Evolutionary conservation across 345 rosid species (phyloP).

Genomic region (Microthlaspi erraticum): DNA sequence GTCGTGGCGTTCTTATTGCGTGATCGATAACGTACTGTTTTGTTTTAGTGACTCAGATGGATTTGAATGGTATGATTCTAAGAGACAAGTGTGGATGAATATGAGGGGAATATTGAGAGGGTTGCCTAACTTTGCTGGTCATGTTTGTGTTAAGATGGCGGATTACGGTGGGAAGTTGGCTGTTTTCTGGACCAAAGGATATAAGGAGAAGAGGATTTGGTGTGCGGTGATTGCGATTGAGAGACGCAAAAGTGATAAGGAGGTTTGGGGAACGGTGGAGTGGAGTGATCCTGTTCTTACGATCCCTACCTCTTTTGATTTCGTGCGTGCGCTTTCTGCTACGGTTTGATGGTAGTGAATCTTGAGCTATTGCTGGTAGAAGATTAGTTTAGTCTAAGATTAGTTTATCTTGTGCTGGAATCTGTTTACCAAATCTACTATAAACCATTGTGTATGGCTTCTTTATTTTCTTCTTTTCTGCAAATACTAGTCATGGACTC

Average conservation of each 20-base stretch:
- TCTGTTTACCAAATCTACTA: too few species aligned
- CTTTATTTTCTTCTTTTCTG: too few species aligned
- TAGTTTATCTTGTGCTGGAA: neutral
- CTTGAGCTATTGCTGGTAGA: neutral
- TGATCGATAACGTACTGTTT: neutral
- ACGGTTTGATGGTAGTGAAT: conserved; percentile 41
- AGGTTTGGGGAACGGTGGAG: conserved; percentile 2
- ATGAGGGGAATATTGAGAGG: neutral
- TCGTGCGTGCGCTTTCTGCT: conserved; percentile 11
- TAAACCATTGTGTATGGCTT: too few species aligned
- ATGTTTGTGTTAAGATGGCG: neutral
- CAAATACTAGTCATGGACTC: too few species aligned
- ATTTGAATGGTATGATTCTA: neutral
- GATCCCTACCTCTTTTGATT: neutral
- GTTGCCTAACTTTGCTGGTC: neutral
- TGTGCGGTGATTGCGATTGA: conserved; percentile 5
- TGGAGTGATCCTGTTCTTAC: neutral
- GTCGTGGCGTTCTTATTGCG: neutral
- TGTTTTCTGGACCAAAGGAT: neutral
- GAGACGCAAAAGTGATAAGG: neutral
- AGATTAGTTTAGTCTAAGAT: neutral
- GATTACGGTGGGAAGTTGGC: conserved; percentile 2
- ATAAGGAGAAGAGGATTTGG: neutral
- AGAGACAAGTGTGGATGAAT: neutral
- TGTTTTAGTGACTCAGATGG: neutral